A percentile compares a stretch with the other conserved stretches of the same genome.
phyloP scores from a whole-genome alignment of 305 asterid genomes.

The Fraxinus nigra region DNA sequence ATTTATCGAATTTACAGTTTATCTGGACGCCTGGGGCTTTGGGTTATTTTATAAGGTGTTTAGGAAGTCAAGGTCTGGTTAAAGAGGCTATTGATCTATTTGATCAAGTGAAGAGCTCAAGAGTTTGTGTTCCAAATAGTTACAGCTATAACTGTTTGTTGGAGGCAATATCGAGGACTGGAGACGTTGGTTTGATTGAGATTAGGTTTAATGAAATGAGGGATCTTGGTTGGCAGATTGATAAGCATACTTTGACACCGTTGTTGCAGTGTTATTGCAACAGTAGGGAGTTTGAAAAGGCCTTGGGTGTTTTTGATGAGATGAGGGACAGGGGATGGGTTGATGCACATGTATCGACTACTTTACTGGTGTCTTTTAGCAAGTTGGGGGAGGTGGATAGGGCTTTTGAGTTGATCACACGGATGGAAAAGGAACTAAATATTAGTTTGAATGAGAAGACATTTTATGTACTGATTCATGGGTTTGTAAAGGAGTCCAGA shows the following conservation, averaged over 20 bases:
- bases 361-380: conserved; percentile 60
- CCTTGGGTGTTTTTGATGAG: conserved; percentile 51
- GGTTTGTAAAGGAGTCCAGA: conserved; percentile 60
- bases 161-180: conserved; percentile 60
- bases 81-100: conserved; percentile 68
- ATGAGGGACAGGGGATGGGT: conserved; percentile 59
- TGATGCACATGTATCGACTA: conserved; percentile 65
- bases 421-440: conserved; percentile 53
- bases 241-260: conserved; percentile 70
- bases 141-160: conserved; percentile 69
- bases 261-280: conserved; percentile 75
- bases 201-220: conserved; percentile 64
- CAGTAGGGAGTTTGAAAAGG: conserved; percentile 55
- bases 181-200: conserved; percentile 56
- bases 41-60: conserved; percentile 75
- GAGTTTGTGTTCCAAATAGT: conserved; percentile 49
- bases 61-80: conserved; percentile 64
- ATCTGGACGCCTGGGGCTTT: conserved; percentile 73
- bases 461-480: conserved; percentile 63
- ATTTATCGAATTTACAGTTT: conserved; percentile 39
- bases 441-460: conserved; percentile 71
- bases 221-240: conserved; percentile 47
- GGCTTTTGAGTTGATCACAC: conserved; percentile 67
- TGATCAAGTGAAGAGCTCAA: conserved; percentile 59
- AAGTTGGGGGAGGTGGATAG: conserved; percentile 64